Conservation (phyloP, 1,284 basidiomycete genomes). For the Calocybe gambosa region DNA sequence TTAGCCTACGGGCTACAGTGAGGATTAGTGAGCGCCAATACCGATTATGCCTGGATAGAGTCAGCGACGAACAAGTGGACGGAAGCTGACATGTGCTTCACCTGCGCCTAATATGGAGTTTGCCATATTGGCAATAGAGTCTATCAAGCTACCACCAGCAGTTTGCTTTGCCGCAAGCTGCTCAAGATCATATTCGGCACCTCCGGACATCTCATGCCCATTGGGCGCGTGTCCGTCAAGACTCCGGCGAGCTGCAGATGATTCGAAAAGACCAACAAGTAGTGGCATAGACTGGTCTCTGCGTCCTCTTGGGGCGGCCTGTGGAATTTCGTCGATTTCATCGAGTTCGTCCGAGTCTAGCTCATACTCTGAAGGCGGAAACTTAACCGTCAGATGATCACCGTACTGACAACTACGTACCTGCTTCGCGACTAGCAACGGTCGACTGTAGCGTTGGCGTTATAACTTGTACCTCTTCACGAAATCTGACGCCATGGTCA, state of each 20-base stretch:
- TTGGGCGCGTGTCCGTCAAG: slow-evolving; percentile 36
- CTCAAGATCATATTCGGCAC: slow-evolving; percentile 52
- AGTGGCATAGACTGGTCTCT: slow-evolving; percentile 62
- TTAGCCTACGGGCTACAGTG: not conserved
- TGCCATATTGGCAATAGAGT: slow-evolving; percentile 90
- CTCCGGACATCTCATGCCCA: slow-evolving; percentile 27
- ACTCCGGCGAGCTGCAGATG: slow-evolving; percentile 49
- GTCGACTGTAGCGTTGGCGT: slow-evolving; percentile 65
- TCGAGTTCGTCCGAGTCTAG: slow-evolving; percentile 74
- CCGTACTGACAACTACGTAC: slow-evolving; percentile 40
- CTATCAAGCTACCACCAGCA: slow-evolving; percentile 74
- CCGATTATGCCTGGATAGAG: slow-evolving; percentile 69
- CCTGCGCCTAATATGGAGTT: slow-evolving; percentile 97
- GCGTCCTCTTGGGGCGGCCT: slow-evolving; percentile 29
- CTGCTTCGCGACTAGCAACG: slow-evolving; percentile 66
- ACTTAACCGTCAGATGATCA: not conserved
- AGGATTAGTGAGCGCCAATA: slow-evolving; percentile 26
- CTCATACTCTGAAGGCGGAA: slow-evolving; percentile 54
- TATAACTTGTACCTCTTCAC: slow-evolving; percentile 62
- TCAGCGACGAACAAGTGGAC: slow-evolving; percentile 7
- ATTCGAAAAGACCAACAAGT: slow-evolving; percentile 68
- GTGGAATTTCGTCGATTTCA: slow-evolving; percentile 36
- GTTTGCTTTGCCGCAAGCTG: slow-evolving; percentile 59
- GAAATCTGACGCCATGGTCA: slow-evolving; percentile 49
- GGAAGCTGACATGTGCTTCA: slow-evolving; percentile 24